Conservation (phyloP, 805 yeast species). For the Metschnikowia bowlesiae region DNA sequence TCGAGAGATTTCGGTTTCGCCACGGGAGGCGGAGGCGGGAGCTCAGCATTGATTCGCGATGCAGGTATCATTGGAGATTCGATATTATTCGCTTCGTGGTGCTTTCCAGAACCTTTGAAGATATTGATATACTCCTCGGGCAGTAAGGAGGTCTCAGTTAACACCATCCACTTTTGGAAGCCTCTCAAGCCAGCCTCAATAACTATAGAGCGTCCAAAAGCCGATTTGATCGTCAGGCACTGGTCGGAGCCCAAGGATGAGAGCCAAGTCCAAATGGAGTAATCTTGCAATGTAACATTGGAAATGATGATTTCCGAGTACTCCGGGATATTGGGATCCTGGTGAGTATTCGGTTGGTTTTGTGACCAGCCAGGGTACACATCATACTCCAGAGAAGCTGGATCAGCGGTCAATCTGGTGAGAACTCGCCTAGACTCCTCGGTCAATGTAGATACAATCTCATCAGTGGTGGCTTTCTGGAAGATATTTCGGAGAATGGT, state of each 20-base stretch:
- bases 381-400: constrained; percentile 33
- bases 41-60: constrained; percentile 16
- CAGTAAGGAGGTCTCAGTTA: constrained; percentile 60
- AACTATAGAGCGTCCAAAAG: constrained; percentile 79
- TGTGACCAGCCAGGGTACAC: constrained; percentile 39
- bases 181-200: constrained; percentile 78
- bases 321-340: constrained; percentile 29
- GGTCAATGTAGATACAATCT: constrained; percentile 61
- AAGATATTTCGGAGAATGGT: constrained; percentile 70
- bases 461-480: constrained; percentile 48
- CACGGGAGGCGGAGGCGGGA: constrained; percentile 18
- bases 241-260: constrained; percentile 73
- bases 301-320: constrained; percentile 41
- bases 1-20: constrained; percentile 7
- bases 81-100: not conserved
- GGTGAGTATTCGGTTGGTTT: not conserved
- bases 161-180: constrained; percentile 72
- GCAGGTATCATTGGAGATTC: constrained; percentile 9
- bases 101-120: constrained; percentile 12
- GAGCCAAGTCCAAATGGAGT: constrained; percentile 90
- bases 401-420: constrained; percentile 33
- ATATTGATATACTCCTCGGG: constrained; percentile 30
- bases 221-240: constrained; percentile 54
- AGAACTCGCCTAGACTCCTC: constrained; percentile 65
- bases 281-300: constrained; percentile 75